Evolutionary conservation across 2,329 filamentous ascomycete genomes (phyloP), one percentile per base, ranked within the genome.

Genomic region (Colletotrichum phormii): DNA sequence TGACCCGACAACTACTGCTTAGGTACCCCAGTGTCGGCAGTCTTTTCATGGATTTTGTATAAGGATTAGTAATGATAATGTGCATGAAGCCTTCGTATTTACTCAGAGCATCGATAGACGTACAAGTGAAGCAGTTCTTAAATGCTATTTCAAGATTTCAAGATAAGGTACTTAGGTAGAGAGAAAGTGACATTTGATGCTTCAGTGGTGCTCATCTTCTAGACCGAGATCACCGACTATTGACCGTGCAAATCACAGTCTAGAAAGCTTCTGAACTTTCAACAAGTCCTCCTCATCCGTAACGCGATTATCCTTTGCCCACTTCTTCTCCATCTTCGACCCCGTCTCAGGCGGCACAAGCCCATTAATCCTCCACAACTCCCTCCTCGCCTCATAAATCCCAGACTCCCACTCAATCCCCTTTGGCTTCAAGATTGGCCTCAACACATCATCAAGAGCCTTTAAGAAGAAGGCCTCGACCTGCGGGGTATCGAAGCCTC

Each of bases 391-490:
- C 64, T 67, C 64, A 57, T 67, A 61, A 46, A 67, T 60, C n/a
- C 64, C 64, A n/a, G 64, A 60, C 64, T 67, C 64, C 64, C 64
- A 67, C 7, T 60, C 46, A 46, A 67, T 54, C 13, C 64, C 64
- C 46, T 61, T 67, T 9, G 57, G 37, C 55, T 67, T 67, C 55
- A 67, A 9, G 3, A 67, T 51, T 11, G 55, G 64, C 11, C 64
- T 37, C 11, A 67, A 4, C 3, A 61, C 24, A 54, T 67, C 57
- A 54, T 67, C 64, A 5, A 67, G 37, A 22, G 57, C 64, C 22
- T 29, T 18, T 22, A 67, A 7, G 31, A 67, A 67, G n/a, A 46
- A 22, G 7, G 37, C 26, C 57, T 67, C 64, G 22, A 61, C 24
- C 57, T 67, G 55, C 15, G 64, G 55, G 18, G 26, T 42, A 4